A percentile compares a stretch with the other conserved stretches of the same genome.
These are phyloP conservation scores for Hypoxylon sp. DNA, from an alignment of 2,329 filamentous ascomycete genomes.

Conservation along the genomic window DNA sequence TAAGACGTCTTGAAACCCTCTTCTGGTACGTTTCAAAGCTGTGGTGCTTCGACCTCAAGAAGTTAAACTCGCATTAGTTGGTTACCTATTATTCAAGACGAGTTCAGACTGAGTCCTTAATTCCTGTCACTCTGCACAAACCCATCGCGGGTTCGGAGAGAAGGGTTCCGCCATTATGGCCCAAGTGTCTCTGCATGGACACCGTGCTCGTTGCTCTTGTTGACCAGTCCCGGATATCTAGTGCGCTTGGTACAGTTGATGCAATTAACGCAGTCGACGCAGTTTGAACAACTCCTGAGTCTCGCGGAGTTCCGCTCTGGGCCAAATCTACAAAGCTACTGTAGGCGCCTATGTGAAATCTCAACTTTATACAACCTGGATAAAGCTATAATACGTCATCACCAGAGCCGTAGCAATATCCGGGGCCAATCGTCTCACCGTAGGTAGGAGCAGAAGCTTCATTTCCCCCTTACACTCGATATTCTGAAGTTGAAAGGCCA, in stretches of 20 bases:
- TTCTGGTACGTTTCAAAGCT: not conserved
- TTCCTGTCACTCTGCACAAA: not conserved
- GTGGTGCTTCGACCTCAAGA: not conserved
- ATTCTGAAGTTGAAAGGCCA: not conserved
- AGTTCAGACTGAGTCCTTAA: not conserved
- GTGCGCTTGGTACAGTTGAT: constrained; percentile 15
- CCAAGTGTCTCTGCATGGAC: constrained; percentile 3
- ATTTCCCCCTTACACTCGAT: not conserved
- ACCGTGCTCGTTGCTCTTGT: constrained; percentile 13
- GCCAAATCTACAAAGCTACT: not conserved
- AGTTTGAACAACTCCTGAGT: not conserved
- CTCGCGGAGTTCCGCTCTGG: not conserved
- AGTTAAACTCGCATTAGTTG: not conserved
- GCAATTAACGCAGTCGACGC: constrained; percentile 21
- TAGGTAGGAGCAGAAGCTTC: not conserved
- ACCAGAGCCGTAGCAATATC: not conserved
- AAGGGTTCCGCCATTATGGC: not conserved
- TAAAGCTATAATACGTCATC: not conserved
- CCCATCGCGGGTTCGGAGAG: not conserved
- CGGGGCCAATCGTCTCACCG: not conserved
- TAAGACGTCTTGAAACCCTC: not conserved
- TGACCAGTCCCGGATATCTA: not conserved
- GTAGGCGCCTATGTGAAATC: not conserved
- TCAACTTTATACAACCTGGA: not conserved
- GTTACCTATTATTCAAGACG: not conserved